Conservation (phyloP, 192 early-diverging fungal species). For the Coemansia sp. region DNA sequence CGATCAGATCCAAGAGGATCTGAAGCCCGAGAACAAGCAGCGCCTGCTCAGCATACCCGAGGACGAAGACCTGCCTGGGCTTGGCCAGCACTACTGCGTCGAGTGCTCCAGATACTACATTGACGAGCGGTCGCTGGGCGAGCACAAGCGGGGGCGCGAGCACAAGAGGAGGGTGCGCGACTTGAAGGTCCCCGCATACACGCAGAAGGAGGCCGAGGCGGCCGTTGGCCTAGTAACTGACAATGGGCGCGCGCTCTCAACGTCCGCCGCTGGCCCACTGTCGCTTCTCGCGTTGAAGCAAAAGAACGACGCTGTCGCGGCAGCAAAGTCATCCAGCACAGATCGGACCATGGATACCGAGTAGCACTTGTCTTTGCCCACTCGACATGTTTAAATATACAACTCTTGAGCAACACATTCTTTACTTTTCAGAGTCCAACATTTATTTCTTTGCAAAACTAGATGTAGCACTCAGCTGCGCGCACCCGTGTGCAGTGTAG, state of each 20-base stretch:
- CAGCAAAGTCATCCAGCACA: constrained; percentile 8
- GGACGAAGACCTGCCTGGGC: constrained; percentile 88
- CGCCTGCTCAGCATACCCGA: constrained; percentile 64
- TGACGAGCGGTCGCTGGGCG: constrained; percentile 59
- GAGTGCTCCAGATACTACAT: constrained; percentile 80
- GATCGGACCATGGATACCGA: constrained; percentile 7
- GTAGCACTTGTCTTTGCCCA: constrained; percentile 1
- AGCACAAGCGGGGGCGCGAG: constrained; percentile 77
- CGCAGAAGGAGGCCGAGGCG: constrained; percentile 86
- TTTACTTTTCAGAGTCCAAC: constrained; percentile 4
- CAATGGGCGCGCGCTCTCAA: constrained; percentile 48
- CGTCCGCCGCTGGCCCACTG: constrained; percentile 19
- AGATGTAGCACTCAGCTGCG: constrained; percentile 8
- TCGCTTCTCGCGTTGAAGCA: constrained; percentile 41
- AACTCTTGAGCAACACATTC: background rate
- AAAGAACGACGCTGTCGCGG: constrained; percentile 23
- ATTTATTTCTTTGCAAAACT: constrained; percentile 8
- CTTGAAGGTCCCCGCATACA: constrained; percentile 80
- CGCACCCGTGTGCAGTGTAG: background rate
- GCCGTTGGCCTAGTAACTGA: constrained; percentile 65
- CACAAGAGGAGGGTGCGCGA: constrained; percentile 88
- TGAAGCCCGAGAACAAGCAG: constrained; percentile 69
- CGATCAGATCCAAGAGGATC: constrained; percentile 93
- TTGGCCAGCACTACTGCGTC: constrained; percentile 92
- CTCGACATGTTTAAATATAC: background rate